A percentile compares a stretch with the other conserved stretches of the same genome.
These are phyloP conservation scores for Sphaceloma murrayae DNA, from an alignment of 2,329 filamentous ascomycete genomes.

Conservation along the genomic window DNA sequence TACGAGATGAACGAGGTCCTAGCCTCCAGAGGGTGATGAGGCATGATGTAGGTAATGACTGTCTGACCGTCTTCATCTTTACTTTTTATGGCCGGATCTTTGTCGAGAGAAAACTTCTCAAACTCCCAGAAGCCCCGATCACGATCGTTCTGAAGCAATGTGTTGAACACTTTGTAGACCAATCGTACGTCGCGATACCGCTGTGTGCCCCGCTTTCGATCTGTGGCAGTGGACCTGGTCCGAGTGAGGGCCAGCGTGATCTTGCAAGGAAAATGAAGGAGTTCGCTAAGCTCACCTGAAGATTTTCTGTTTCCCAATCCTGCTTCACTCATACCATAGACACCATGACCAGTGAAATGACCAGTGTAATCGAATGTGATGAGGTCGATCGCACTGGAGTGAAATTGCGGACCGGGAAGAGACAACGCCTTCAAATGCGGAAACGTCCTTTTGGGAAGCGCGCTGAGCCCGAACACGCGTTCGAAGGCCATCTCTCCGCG, in stretches of 20 bases:
- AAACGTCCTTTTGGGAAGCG: neutral
- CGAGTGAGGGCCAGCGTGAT: neutral
- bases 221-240: neutral
- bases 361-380: neutral
- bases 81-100: neutral
- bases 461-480: neutral
- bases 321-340: neutral
- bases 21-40: neutral
- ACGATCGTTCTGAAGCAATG: neutral
- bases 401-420: neutral
- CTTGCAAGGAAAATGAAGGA: neutral
- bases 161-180: neutral
- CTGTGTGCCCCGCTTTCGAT: too few species aligned
- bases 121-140: neutral
- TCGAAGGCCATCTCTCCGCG: neutral
- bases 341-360: neutral
- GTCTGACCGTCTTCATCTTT: neutral
- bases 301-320: neutral
- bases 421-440: neutral
- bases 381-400: neutral
- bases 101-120: neutral
- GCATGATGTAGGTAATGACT: neutral
- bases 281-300: neutral
- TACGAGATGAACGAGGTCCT: slow-evolving; percentile 1
- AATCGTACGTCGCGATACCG: too few species aligned